phyloP scores from a whole-genome alignment of 225 moss, liverwort and hornwort genomes.

The Thuidium tamariscinum region DNA sequence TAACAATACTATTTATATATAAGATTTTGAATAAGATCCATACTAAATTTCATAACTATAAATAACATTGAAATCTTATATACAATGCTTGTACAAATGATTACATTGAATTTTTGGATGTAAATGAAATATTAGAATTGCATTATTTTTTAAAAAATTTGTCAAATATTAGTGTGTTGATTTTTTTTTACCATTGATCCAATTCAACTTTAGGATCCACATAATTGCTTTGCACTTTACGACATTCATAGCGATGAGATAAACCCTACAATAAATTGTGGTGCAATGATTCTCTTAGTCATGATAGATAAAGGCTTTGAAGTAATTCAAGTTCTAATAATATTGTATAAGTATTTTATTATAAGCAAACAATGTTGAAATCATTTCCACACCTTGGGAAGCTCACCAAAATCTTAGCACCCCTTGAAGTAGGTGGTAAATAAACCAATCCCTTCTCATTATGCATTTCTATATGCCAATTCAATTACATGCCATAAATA shows the following conservation, averaged over 20 bases:
- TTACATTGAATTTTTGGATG: background rate
- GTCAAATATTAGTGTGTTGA: background rate
- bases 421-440: conserved; percentile 30
- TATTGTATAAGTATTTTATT: background rate
- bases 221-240: background rate
- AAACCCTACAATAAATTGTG: background rate
- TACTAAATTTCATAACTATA: background rate
- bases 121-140: accelerated
- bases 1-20: background rate
- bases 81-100: background rate
- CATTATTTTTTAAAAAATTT: background rate
- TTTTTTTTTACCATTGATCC: conserved; percentile 11
- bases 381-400: conserved; percentile 4
- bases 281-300: background rate
- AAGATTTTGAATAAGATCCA: background rate
- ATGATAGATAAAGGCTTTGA: background rate
- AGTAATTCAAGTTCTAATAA: background rate
- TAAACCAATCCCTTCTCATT: conserved; percentile 47
- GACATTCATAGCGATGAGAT: conserved; percentile 16
- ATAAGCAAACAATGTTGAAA: background rate
- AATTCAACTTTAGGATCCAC: background rate
- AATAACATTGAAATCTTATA: background rate
- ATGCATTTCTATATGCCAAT: conserved; percentile 28
- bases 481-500: background rate
- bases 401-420: conserved; percentile 51